These are phyloP conservation scores for Wallacemonas sp. DNA, from an alignment of 208 protist species.

Conservation along the genomic window DNA sequence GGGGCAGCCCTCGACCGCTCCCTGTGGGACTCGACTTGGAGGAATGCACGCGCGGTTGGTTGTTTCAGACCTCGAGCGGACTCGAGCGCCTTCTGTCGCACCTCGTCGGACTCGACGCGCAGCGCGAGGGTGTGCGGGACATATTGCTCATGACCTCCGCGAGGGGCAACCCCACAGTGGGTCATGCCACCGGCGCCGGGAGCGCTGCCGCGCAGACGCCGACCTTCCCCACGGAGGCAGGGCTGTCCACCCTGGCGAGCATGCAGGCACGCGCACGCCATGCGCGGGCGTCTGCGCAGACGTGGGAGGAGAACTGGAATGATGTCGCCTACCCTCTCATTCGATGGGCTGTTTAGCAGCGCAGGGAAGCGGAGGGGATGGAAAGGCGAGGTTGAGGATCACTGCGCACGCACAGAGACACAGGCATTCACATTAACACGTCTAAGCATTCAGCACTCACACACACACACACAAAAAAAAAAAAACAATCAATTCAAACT, in stretches of 20 bases:
- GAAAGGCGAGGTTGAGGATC: too few species aligned
- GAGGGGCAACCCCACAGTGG: conserved; percentile 23
- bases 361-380: too few species aligned
- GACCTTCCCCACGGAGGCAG: background rate
- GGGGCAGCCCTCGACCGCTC: too few species aligned
- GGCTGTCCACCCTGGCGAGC: conserved; percentile 2
- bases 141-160: conserved; percentile 5
- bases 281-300: conserved; percentile 29
- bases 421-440: background rate
- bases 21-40: conserved; percentile 18
- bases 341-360: too few species aligned
- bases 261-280: conserved; percentile 33
- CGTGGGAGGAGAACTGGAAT: conserved; percentile 76
- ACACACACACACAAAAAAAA: background rate
- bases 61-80: conserved; percentile 55
- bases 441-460: too few species aligned
- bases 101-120: conserved; percentile 37
- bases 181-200: too few species aligned
- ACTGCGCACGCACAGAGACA: background rate
- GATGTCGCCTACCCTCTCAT: conserved; percentile 45
- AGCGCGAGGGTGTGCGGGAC: background rate
- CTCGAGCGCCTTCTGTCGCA: conserved; percentile 54
- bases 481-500: background rate
- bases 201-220: background rate
- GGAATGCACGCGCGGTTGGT: conserved; percentile 63